A percentile compares a stretch with the other conserved stretches of the same genome.
phyloP scores from a whole-genome alignment of 352 stramenopile species.

The Phytophthora sp. region DNA sequence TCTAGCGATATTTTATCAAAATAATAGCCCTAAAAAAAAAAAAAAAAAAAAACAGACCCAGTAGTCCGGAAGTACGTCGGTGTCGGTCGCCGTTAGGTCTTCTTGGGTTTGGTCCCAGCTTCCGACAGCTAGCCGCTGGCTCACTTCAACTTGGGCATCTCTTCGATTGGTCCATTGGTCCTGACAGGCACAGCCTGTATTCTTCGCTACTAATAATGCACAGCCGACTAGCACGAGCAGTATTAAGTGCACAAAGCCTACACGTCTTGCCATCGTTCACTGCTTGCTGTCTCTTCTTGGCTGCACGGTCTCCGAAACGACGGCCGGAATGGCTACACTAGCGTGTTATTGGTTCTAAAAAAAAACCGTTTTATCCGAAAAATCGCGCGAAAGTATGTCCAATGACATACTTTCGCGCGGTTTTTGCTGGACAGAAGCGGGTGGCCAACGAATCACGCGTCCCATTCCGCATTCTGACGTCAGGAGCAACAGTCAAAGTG shows the following conservation, averaged over 20 bases:
- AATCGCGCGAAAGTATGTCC: too few relatives aligned
- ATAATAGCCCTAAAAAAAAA: neutral
- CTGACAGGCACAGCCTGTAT: neutral
- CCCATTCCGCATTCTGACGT: slow-evolving; percentile 29
- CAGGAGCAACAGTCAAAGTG: neutral
- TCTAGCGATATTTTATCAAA: neutral
- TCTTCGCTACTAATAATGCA: neutral
- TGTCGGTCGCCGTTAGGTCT: slow-evolving; percentile 42
- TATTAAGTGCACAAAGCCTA: neutral
- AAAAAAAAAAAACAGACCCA: slow-evolving; percentile 36
- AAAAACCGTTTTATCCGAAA: slow-evolving; percentile 8
- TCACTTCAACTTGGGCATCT: slow-evolving; percentile 15
- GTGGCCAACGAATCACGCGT: slow-evolving; percentile 7
- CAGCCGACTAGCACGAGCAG: slow-evolving; percentile 15
- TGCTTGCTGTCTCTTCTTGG: too few relatives aligned
- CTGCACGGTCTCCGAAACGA: slow-evolving; percentile 19
- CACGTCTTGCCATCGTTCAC: neutral
- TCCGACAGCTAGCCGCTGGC: slow-evolving; percentile 3
- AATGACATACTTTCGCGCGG: slow-evolving; percentile 18
- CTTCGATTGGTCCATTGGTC: neutral
- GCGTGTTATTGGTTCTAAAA: slow-evolving; percentile 19
- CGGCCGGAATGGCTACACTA: slow-evolving; percentile 19
- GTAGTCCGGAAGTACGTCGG: slow-evolving; percentile 54
- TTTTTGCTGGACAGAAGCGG: slow-evolving; percentile 18
- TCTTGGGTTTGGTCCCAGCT: slow-evolving; percentile 6